These are phyloP conservation scores for Thoreauomyces humboldtii DNA, from an alignment of 192 early-diverging fungal species.

Conservation along the genomic window DNA sequence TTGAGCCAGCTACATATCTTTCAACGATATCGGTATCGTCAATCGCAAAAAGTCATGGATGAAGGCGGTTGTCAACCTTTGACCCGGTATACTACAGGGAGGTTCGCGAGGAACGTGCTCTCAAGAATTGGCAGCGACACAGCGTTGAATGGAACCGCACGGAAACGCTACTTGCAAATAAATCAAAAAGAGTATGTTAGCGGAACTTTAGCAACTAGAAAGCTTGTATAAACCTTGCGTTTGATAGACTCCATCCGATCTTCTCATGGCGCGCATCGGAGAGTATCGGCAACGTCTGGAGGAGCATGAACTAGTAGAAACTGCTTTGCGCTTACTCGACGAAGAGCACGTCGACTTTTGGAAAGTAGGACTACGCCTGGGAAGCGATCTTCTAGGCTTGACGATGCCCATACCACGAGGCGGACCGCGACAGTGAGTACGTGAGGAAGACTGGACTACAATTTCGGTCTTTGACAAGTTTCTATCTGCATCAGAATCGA, in stretches of 20 bases:
- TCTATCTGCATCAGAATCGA: conserved; percentile 19
- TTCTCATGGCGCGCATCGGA: conserved; percentile 46
- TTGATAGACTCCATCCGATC: conserved; percentile 21
- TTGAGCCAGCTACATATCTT: conserved; percentile 43
- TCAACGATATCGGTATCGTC: conserved; percentile 41
- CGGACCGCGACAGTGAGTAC: conserved; percentile 42
- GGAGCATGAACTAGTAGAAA: conserved; percentile 45
- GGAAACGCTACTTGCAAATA: conserved; percentile 27
- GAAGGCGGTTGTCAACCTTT: no score
- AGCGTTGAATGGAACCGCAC: conserved; percentile 36
- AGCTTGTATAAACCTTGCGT: no score
- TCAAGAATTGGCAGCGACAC: conserved; percentile 45
- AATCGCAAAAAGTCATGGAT: no score
- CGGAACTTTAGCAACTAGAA: no score
- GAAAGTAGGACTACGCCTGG: conserved; percentile 47
- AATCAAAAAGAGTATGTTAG: conserved; percentile 21
- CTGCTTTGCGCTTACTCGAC: conserved; percentile 46
- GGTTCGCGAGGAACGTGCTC: conserved; percentile 40
- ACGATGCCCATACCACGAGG: conserved; percentile 44
- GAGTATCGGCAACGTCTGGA: conserved; percentile 46
- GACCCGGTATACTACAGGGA: conserved; percentile 36
- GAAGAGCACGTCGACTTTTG: conserved; percentile 50
- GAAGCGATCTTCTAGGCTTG: conserved; percentile 54
- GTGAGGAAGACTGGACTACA: neutral
- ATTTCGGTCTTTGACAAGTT: neutral